phyloP scores from a whole-genome alignment of 306 rosid species.

The Betula pendula region DNA sequence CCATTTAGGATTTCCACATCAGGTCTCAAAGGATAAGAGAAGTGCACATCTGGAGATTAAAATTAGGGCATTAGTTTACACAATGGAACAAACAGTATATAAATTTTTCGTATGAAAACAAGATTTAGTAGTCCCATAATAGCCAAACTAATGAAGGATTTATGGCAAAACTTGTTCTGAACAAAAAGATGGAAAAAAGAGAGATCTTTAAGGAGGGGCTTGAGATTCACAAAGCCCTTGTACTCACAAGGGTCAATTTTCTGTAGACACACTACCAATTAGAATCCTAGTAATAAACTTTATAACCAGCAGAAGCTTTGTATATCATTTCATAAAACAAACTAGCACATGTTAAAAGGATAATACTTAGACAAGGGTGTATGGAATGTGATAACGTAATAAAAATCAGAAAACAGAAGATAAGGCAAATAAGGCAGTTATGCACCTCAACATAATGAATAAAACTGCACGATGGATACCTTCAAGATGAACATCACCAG shows the following conservation, averaged over 20 bases:
- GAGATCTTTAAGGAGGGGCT: not conserved
- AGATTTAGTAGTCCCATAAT: not conserved
- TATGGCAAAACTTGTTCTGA: not conserved
- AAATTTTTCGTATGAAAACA: not conserved
- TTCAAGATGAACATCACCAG: slow-evolving; percentile 85
- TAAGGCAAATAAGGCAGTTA: slow-evolving; percentile 6
- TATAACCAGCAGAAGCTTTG: slow-evolving; percentile 1
- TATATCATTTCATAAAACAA: slow-evolving; percentile 15
- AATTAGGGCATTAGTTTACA: slow-evolving; percentile 23
- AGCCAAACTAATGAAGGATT: slow-evolving; percentile 5
- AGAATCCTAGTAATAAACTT: not conserved
- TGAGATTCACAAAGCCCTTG: slow-evolving; percentile 7
- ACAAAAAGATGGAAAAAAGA: not conserved
- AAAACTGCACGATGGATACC: slow-evolving; percentile 50
- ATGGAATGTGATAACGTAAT: not conserved
- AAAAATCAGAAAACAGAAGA: not conserved
- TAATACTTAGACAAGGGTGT: slow-evolving; percentile 17
- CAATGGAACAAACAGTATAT: slow-evolving; percentile 9
- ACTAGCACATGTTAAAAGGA: slow-evolving; percentile 14
- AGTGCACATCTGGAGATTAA: slow-evolving; percentile 67
- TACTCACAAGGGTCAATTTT: slow-evolving; percentile 18
- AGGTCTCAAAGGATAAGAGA: slow-evolving; percentile 92
- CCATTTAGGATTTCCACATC: slow-evolving; percentile 66
- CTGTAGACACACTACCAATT: not conserved
- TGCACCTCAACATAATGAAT: slow-evolving; percentile 22